Evolutionary conservation across 2,329 filamentous ascomycete genomes (phyloP).

Genomic region (Fusarium newnesense): DNA sequence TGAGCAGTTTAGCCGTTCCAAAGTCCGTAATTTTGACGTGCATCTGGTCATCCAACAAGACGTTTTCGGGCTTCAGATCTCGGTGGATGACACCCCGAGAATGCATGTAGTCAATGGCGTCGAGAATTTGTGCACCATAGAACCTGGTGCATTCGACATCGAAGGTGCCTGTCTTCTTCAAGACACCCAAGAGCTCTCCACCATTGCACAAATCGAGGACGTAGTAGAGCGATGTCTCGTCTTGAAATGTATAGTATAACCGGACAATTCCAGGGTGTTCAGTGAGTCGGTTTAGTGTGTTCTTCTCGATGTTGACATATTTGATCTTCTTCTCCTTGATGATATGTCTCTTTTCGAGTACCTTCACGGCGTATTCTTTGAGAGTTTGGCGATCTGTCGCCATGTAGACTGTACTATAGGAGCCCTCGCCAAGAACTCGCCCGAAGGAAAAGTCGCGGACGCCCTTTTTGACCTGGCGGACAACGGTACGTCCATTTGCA

Average conservation of each 20-base stretch:
- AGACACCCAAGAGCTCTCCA: conserved; percentile 88
- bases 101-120: conserved; percentile 98
- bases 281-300: conserved; percentile 93
- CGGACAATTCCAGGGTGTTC: conserved; percentile 97
- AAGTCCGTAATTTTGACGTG: conserved; percentile 99
- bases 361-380: conserved; percentile 98
- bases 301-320: conserved; percentile 99
- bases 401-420: conserved; percentile 94
- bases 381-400: conserved; percentile 93
- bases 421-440: conserved; percentile 90
- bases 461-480: conserved; percentile 92
- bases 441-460: conserved; percentile 98
- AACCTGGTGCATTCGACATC: conserved; percentile 94
- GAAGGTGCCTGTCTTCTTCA: conserved; percentile 95
- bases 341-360: conserved; percentile 97
- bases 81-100: conserved; percentile 94
- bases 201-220: conserved; percentile 93
- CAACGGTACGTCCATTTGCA: conserved; percentile 81
- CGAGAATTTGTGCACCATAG: conserved; percentile 94
- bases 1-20: conserved; percentile 92
- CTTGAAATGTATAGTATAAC: conserved; percentile 98
- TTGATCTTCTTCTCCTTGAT: conserved; percentile 99
- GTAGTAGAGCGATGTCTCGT: conserved; percentile 95
- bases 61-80: conserved; percentile 96
- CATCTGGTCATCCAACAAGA: conserved; percentile 93